These are phyloP conservation scores for Phytophthora cryptogea DNA, from an alignment of 352 stramenopile species.

Conservation along the genomic window DNA sequence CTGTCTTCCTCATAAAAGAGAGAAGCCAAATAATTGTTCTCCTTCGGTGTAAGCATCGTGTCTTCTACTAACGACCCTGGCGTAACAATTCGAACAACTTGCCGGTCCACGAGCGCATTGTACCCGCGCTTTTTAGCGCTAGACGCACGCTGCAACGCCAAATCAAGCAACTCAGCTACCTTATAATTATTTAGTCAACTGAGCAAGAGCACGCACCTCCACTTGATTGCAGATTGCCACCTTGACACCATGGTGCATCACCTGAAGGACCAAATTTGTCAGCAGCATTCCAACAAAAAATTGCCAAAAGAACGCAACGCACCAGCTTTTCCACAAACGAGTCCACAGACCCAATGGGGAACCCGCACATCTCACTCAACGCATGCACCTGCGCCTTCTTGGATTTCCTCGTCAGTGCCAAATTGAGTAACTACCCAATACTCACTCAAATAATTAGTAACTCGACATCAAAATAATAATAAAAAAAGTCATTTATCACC, in stretches of 20 bases:
- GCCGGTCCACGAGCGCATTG: slow-evolving; percentile 69
- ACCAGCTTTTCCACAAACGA: slow-evolving; percentile 85
- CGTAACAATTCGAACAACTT: slow-evolving; percentile 79
- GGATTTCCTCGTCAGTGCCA: slow-evolving; percentile 69
- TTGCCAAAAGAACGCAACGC: slow-evolving; percentile 3
- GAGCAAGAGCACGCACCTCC: slow-evolving; percentile 39
- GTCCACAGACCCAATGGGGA: slow-evolving; percentile 71
- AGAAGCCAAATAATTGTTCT: slow-evolving; percentile 82
- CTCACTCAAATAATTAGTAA: background rate
- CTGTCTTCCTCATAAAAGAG: slow-evolving; percentile 39
- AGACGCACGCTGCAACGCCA: slow-evolving; percentile 47
- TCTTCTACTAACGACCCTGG: slow-evolving; percentile 78
- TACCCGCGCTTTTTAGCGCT: slow-evolving; percentile 57
- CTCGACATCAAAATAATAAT: slow-evolving; percentile 1
- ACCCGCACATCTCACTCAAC: slow-evolving; percentile 79
- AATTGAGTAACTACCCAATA: slow-evolving; percentile 57
- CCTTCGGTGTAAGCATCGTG: slow-evolving; percentile 71
- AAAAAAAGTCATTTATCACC: background rate
- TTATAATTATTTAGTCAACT: background rate
- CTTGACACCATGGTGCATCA: slow-evolving; percentile 84
- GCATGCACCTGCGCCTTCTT: slow-evolving; percentile 57
- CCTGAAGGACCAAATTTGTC: slow-evolving; percentile 25
- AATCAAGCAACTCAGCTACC: background rate
- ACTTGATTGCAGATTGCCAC: slow-evolving; percentile 87
- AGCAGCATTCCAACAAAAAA: background rate